Evolutionary conservation across 495 filamentous ascomycete genomes (phyloP), one percentile per base, ranked within the genome.

Genomic region (Hypomontagnella monticulosa): DNA sequence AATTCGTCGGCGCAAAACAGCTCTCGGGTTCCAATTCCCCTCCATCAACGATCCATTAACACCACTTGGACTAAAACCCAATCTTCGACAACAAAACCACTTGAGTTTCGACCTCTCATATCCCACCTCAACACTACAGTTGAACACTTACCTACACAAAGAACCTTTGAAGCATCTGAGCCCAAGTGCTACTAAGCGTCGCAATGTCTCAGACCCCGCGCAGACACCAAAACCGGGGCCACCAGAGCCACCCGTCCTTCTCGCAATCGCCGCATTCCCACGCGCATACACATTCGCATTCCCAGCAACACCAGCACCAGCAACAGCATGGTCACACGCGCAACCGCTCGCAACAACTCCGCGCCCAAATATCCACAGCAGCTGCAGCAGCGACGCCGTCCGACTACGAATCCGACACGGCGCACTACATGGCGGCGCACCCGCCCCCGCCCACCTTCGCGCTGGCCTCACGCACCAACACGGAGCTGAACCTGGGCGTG

Each of bases 401-500:
- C 46, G 89, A 92, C 79, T 90, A 91, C 81, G 91, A 93, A 56
- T 80, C 80, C 51, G 76, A 79, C 48, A 76, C 75, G 11, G 74
- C 73, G 23, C 46, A 63, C 18, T 70, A 73, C 68, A 66, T 71
- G 64, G 62, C 71, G 1, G 34, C 68, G 30, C 63, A 71, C 57
- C 62, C 71, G 15, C 12, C 55, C 10, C 36, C 65, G 34, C 40
- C 56, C 18, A 14, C 69, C 42, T 70, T 72, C 33, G 61, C 79
- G 15, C 80, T 81, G 16, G 82, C 84, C 34, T 71, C 77, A 3
- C 88, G 88, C 62, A 84, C 87, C 61, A 94, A 92, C 77, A 86
- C 87, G 30, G 89, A 93, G 63, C 86, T 97, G 52, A 97, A 96
- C 78, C 81, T 95, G 71, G 77, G 82, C 52, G 93, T 96, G 33